phyloP scores from a whole-genome alignment of 1,284 basidiomycete species.

The Rhizoctonia solani region DNA sequence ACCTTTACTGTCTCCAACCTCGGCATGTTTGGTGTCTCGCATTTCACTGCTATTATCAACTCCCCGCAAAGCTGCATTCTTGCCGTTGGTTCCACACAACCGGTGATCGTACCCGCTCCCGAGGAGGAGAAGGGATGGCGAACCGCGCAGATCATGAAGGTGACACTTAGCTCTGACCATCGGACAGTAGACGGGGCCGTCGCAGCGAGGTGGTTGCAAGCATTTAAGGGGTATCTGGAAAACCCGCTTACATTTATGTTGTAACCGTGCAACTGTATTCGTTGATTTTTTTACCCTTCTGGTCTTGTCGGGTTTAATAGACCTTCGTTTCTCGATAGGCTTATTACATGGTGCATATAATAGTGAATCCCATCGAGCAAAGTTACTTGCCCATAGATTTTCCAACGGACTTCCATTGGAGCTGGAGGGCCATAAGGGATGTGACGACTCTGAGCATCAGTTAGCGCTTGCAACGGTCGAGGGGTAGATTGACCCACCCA shows the following conservation, averaged over 20 bases:
- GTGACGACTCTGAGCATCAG: slow-evolving; percentile 35
- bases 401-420: slow-evolving; percentile 36
- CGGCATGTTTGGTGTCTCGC: slow-evolving; percentile 94
- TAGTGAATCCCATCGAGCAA: neutral
- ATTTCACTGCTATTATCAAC: slow-evolving; percentile 99
- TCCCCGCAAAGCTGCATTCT: slow-evolving; percentile 97
- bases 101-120: slow-evolving; percentile 84
- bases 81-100: slow-evolving; percentile 88
- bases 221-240: slow-evolving; percentile 97
- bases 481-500: slow-evolving; percentile 60
- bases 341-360: slow-evolving; percentile 6
- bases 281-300: neutral
- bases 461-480: neutral
- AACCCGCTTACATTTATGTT: slow-evolving; percentile 95
- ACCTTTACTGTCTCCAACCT: slow-evolving; percentile 99
- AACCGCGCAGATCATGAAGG: slow-evolving; percentile 92
- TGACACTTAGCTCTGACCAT: slow-evolving; percentile 94
- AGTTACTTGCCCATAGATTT: slow-evolving; percentile 31
- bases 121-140: slow-evolving; percentile 94
- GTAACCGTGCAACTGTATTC: slow-evolving; percentile 44
- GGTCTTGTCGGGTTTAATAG: slow-evolving; percentile 23
- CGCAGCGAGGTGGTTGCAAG: slow-evolving; percentile 85
- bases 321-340: slow-evolving; percentile 22
- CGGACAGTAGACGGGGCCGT: slow-evolving; percentile 93
- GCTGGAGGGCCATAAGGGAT: slow-evolving; percentile 39